Evolutionary conservation across 2,329 filamentous ascomycete species (phyloP), one percentile per base, ranked within the genome.

Genomic region (Orbilia quercus): DNA sequence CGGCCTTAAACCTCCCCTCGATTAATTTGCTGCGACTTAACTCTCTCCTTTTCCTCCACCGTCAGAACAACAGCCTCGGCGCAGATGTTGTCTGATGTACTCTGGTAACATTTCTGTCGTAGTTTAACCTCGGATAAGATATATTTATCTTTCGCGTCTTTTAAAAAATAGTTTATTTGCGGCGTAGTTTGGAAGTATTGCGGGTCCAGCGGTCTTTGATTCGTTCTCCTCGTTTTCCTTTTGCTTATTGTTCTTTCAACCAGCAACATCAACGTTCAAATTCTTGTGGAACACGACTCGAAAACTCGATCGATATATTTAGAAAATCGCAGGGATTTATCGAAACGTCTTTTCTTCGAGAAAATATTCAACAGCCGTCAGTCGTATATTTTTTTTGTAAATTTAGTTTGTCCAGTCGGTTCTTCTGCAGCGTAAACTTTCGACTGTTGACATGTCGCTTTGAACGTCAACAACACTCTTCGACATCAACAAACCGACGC

Each of bases 401-500:
- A 45, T 45, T 31, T 42, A 12, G 40, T 31, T 48, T 20, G 50
- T 28, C 42, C 40, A 16, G 11, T 38, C 1, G 45, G 9, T 9
- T 31, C n/a, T n/a, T n/a, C 25, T 34, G 36, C 54, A 25, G 18
- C 14, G n/a, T 7, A 14, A 31, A 20, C 23, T 9, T 25, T 9
- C 9, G 2, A 20, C 22, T 54, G 25, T 60, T 47, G 47, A 53
- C 40, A 60, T 60, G 55, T 28, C 50, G 45, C 42, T 36, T 45
- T 67, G 63, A 67, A 38, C 28, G 51, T 47, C 55, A 60, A 63
- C 59, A 53, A 50, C 31, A n/a, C 25, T 34, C 5, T 50, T 45
- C 50, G 40, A 57, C 51, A 66, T 44, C 63, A 67, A 57, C 53
- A 58, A 45, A 42, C 44, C 63, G n/a, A n/a, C n/a, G n/a, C 12